A percentile compares a stretch with the other conserved stretches of the same genome.
phyloP scores from a whole-genome alignment of 1,284 basidiomycete species.

The Tetrapyrgos nigripes region DNA sequence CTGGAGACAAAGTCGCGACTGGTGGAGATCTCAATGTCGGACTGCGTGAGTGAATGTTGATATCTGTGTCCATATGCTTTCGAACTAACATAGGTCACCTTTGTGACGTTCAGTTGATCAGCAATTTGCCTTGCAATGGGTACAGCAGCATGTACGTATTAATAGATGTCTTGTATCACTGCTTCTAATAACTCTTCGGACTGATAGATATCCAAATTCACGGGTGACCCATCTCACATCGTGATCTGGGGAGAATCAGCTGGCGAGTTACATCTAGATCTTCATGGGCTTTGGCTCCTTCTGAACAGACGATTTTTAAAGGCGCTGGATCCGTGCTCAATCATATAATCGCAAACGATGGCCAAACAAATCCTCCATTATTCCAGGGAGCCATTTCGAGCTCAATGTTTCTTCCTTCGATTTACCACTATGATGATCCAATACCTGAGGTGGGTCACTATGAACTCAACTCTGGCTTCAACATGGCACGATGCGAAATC shows the following conservation, averaged over 20 bases:
- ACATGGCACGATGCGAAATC: too few relatives aligned
- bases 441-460: conserved; percentile 48
- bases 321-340: conserved; percentile 22
- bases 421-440: conserved; percentile 48
- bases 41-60: conserved; percentile 20
- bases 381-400: conserved; percentile 52
- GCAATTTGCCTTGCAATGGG: conserved; percentile 35
- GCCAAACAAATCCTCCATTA: conserved; percentile 44
- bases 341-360: conserved; percentile 33
- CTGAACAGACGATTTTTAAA: neutral
- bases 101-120: conserved; percentile 30
- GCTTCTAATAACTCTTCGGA: neutral
- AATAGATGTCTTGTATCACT: neutral
- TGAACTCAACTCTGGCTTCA: conserved; percentile 17
- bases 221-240: conserved; percentile 35
- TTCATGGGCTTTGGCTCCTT: neutral
- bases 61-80: too few relatives aligned
- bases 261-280: conserved; percentile 11
- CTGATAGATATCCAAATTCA: conserved; percentile 29
- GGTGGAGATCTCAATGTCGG: conserved; percentile 33
- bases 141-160: conserved; percentile 32
- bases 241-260: conserved; percentile 40
- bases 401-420: conserved; percentile 50
- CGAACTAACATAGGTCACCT: too few relatives aligned
- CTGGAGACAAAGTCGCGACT: conserved; percentile 28